Base-by-base conservation (phyloP, 164 flowering plant species). In the Magnolia officinalis region DNA sequence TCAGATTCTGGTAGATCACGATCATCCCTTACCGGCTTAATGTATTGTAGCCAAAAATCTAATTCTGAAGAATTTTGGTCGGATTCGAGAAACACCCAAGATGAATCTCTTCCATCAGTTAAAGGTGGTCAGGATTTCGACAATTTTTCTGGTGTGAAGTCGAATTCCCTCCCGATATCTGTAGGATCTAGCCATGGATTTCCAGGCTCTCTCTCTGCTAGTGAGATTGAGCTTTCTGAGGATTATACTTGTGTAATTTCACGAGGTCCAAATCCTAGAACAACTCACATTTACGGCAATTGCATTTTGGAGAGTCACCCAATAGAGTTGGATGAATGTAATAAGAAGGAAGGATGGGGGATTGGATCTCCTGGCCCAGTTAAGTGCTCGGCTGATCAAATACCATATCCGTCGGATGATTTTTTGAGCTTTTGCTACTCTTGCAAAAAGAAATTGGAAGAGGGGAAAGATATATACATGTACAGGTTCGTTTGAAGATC, bases 261-360 rank as follows among this genome's bases (percentile, higher is more conserved):
- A 13, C 91, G 88, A 81, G 97, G 98, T 73, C 89, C 97, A 67
- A 89, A 90, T 72, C 92, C 98, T 65, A 89, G 87, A 84, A 91
- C 89, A 72, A 92, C 89, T 81, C 98, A 92, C 78, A 89, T 91
- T 50, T 91, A 77, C 85, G 92, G 92, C 84, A 92, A 93, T 85
- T 88, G 90, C 80, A 80, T 90, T 88, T 89, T 93, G 75, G 88
- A 88, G 73, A 78, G 87, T 86, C 87, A 86, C 85, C 11, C 80
- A 58, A 81, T 84, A 80, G 87, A 84, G 76, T 78, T 80, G 73
- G 78, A 73, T 21, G 71, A 71, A 51, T 68, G 64, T 55, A 58
- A 7, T 64, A 84, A 76, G 76, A 78, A 87, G 50, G 82, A 77
- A 26, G 45, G 45, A 37, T 77, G 61, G 26, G 80, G 76, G 70